A percentile compares a stretch with the other conserved stretches of the same genome.
phyloP scores from a whole-genome alignment of 2,329 filamentous ascomycete genomes.

The Zelopaecilomyces penicillatus region DNA sequence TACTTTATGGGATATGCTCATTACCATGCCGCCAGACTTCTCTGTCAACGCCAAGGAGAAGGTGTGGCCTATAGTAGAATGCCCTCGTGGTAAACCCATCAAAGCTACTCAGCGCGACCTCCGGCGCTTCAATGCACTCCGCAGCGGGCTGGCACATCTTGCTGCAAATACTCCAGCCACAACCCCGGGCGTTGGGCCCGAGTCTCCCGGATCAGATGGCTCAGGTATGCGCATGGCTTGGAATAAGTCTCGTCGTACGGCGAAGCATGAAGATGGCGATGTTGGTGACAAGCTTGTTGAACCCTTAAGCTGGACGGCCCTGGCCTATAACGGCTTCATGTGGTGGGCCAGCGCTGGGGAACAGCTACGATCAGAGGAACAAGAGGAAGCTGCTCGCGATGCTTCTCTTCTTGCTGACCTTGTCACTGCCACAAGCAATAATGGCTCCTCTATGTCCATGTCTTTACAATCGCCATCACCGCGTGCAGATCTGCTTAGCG shows the following conservation, averaged over 20 bases:
- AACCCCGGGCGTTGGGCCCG: constrained; percentile 18
- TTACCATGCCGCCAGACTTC: constrained; percentile 65
- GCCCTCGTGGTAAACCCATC: constrained; percentile 53
- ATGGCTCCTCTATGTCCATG: constrained; percentile 22
- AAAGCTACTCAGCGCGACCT: constrained; percentile 88
- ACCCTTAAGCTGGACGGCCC: constrained; percentile 59
- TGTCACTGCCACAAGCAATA: constrained; percentile 19
- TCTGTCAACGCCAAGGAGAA: constrained; percentile 49
- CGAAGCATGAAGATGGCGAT: constrained; percentile 35
- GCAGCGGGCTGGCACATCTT: constrained; percentile 50
- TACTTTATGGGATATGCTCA: constrained; percentile 79
- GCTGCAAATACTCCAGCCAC: constrained; percentile 15
- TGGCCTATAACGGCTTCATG: constrained; percentile 77
- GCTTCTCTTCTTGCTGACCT: constrained; percentile 48
- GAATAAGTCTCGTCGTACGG: constrained; percentile 17
- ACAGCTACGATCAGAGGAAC: constrained; percentile 51
- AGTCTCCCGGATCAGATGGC: constrained; percentile 20
- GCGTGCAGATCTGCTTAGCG: constrained; percentile 25
- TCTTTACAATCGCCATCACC: constrained; percentile 13
- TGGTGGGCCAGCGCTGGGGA: constrained; percentile 86
- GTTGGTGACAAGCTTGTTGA: constrained; percentile 50
- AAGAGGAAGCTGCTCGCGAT: constrained; percentile 49
- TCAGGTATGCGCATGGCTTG: constrained; percentile 18
- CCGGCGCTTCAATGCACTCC: constrained; percentile 65
- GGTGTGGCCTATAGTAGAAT: constrained; percentile 70